These are phyloP conservation scores for Capsicum rhomboideum DNA, from an alignment of 257 asterid genomes.

Conservation along the genomic window DNA sequence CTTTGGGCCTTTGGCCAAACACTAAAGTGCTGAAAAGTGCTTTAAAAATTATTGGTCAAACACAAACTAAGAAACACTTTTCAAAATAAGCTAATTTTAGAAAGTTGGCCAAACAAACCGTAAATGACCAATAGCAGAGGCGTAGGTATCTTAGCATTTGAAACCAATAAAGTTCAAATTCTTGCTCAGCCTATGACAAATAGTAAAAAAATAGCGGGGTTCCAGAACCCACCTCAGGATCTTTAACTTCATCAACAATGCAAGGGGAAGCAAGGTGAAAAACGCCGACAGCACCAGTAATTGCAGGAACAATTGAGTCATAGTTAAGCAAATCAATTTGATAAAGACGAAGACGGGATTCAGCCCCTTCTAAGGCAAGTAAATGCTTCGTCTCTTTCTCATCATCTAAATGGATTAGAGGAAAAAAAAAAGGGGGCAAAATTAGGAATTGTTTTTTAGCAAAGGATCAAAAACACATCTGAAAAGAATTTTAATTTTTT, in stretches of 20 bases:
- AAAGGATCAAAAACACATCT: too few relatives aligned
- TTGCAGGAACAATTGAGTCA: slow-evolving; percentile 51
- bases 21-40: too few relatives aligned
- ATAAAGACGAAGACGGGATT: slow-evolving; percentile 59
- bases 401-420: slow-evolving; percentile 29
- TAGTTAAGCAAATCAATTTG: slow-evolving; percentile 65
- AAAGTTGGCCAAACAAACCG: neutral
- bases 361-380: slow-evolving; percentile 55
- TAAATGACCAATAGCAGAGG: too few relatives aligned
- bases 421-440: too few relatives aligned
- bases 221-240: slow-evolving; percentile 53
- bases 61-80: too few relatives aligned
- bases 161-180: neutral
- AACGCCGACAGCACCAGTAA: slow-evolving; percentile 53
- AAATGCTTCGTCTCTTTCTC: slow-evolving; percentile 78
- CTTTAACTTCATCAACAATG: slow-evolving; percentile 42
- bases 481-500: too few relatives aligned
- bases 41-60: too few relatives aligned
- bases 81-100: too few relatives aligned
- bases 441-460: too few relatives aligned
- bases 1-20: too few relatives aligned
- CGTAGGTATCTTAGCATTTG: neutral
- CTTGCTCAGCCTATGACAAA: fast-evolving
- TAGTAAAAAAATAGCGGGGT: neutral
- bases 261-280: slow-evolving; percentile 81